Percentiles rank a stretch among this genome's conserved stretches.
Evolutionary conservation across 139 green algal genomes (phyloP).

Genomic region (Picochlorum sp.): DNA sequence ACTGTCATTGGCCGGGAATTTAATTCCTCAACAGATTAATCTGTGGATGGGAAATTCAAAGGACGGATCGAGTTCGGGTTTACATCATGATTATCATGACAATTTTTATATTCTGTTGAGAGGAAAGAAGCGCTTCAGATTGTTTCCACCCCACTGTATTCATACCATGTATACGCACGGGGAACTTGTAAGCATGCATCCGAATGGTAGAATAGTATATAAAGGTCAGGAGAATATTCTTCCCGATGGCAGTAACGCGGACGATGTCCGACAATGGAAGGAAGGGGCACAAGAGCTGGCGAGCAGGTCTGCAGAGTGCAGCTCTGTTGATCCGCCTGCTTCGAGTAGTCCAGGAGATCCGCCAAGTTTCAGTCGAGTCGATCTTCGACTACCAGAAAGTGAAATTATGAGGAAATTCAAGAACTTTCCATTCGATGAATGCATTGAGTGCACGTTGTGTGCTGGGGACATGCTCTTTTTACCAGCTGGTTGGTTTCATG

Average conservation of each 20-base stretch:
- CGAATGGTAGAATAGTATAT: slow-evolving; percentile 83
- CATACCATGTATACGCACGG: slow-evolving; percentile 50
- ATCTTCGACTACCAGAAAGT: slow-evolving; percentile 23
- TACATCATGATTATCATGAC: slow-evolving; percentile 90
- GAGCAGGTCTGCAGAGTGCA: slow-evolving; percentile 43
- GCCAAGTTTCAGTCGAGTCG: slow-evolving; percentile 48
- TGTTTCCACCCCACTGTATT: slow-evolving; percentile 50
- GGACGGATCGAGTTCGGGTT: slow-evolving; percentile 50
- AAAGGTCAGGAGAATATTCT: slow-evolving; percentile 47
- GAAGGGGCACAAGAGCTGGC: slow-evolving; percentile 27
- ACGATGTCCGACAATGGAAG: slow-evolving; percentile 41
- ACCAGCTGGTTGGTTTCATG: slow-evolving; percentile 80
- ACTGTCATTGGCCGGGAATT: slow-evolving; percentile 43
- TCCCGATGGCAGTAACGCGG: slow-evolving; percentile 49
- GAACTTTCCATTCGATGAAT: slow-evolving; percentile 49
- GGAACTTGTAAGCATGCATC: slow-evolving; percentile 32
- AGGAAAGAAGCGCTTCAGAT: slow-evolving; percentile 70
- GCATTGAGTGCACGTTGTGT: slow-evolving; percentile 26
- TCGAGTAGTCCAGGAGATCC: slow-evolving; percentile 16
- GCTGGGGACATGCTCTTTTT: slow-evolving; percentile 71
- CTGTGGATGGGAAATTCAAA: slow-evolving; percentile 37
- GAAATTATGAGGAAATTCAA: slow-evolving; percentile 40
- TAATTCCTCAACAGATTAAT: slow-evolving; percentile 63
- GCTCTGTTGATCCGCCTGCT: slow-evolving; percentile 15
- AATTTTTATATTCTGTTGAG: slow-evolving; percentile 82